Conservation (phyloP, 2,329 filamentous ascomycete genomes). For the Fusarium phyllophilum region DNA sequence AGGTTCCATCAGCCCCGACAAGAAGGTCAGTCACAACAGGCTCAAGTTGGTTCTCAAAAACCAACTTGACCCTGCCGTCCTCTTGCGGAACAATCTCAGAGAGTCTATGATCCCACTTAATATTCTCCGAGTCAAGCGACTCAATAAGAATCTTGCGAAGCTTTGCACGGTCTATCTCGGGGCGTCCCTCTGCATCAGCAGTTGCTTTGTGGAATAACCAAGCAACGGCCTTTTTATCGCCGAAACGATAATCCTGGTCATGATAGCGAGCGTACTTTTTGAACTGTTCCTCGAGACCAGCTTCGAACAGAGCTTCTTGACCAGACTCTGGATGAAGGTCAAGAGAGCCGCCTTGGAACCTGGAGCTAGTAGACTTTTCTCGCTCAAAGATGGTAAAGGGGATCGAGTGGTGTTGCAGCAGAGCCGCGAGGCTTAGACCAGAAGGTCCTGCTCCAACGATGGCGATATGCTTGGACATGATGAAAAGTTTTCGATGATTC, state of each 20-base stretch:
- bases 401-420: background rate
- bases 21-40: background rate
- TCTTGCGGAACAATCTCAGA: background rate
- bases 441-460: background rate
- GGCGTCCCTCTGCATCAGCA: background rate
- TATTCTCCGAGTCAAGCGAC: background rate
- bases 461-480: background rate
- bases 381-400: background rate
- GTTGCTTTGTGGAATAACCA: background rate
- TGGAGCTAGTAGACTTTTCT: background rate
- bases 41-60: background rate
- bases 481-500: background rate
- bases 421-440: background rate
- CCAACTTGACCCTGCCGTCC: background rate
- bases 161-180: background rate
- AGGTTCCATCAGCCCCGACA: background rate
- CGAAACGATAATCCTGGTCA: background rate
- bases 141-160: constrained; percentile 1
- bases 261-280: background rate
- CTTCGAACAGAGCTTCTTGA: background rate
- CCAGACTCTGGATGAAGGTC: background rate
- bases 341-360: background rate
- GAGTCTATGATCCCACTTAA: background rate
- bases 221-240: background rate
- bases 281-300: background rate